phyloP scores from a whole-genome alignment of 2,329 filamentous ascomycete species.

The Fusarium buxicola region DNA sequence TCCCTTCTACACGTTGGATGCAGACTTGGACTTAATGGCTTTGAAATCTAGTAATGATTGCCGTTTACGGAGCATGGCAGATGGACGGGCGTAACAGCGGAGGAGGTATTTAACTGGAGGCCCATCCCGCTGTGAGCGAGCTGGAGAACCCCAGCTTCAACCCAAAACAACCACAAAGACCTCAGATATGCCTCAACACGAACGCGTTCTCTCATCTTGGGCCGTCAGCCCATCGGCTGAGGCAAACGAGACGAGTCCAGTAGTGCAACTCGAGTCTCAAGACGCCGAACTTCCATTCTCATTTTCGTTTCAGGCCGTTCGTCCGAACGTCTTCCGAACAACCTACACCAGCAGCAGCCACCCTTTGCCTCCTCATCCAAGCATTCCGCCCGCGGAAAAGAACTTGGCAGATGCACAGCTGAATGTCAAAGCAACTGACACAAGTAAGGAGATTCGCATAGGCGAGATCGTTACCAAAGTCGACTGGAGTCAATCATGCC shows the following conservation, averaged over 20 bases:
- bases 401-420: slow-evolving; percentile 49
- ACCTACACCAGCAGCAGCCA: slow-evolving; percentile 73
- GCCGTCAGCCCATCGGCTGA: slow-evolving; percentile 39
- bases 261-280: slow-evolving; percentile 38
- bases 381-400: slow-evolving; percentile 58
- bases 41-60: neutral
- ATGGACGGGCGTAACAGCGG: neutral
- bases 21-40: neutral
- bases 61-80: neutral
- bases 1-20: slow-evolving; percentile 2
- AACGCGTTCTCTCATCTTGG: slow-evolving; percentile 47
- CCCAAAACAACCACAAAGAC: neutral
- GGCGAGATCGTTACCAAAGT: slow-evolving; percentile 65
- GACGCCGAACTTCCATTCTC: slow-evolving; percentile 55
- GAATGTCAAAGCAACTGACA: slow-evolving; percentile 47
- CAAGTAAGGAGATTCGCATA: slow-evolving; percentile 57
- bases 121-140: neutral
- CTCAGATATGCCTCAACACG: slow-evolving; percentile 45
- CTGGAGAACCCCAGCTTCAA: neutral
- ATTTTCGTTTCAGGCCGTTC: slow-evolving; percentile 73
- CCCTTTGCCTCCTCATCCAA: slow-evolving; percentile 73
- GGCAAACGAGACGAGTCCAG: slow-evolving; percentile 45
- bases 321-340: slow-evolving; percentile 73
- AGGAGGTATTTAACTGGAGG: neutral
- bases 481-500: slow-evolving; percentile 66